Base-by-base conservation (phyloP, 2,329 filamentous ascomycete genomes). In the Mycosphaerelloides madeirae region DNA sequence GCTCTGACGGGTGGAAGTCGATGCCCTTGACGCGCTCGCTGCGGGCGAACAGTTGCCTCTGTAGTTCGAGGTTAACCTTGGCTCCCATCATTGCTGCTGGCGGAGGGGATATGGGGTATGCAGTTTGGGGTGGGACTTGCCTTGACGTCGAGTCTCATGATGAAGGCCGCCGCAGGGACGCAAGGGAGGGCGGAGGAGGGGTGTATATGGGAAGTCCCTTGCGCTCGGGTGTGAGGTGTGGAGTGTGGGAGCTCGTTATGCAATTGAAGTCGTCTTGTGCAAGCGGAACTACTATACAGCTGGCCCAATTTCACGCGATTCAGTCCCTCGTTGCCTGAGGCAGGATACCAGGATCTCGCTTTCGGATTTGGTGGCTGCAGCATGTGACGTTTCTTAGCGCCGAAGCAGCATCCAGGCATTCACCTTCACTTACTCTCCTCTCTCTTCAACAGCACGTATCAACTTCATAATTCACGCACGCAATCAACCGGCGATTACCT, bases 1-100 rank as follows among this genome's bases (percentile, higher is more conserved):
- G 89, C 75, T 96, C 91, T 48, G 88, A 87, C 20, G 89, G 90
- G 68, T 97, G 91, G 68, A 96, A 97, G 75, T 97, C 91, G 69
- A 95, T 89, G 65, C 86, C 85, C 75, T 97, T 97, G 58, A 97
- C 91, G 73, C 91, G 85, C 79, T 97, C 88, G 63, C 87, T 94
- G 70, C 89, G 81, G 70, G 87, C 86, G 74, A 88, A 87, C 61
- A 88, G 80, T 71, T 88, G 85, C 70, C 83, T 82, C 84, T 88
- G 67, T 64, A 69, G 50, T 43, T 66, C 46, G 53, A 68, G 53
- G 60, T 65, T 54, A 53, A 52, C 38, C 53, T 76, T 61, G 75
- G 72, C 63, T 29, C 46, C 44, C 56, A 57, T 61, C 40, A 28
- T 54, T 13, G 16, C 31, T 35, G 29, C 16, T 35, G 5, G 16